Conservation (phyloP, 768 basidiomycete species). For the Naematelia aurantialba region DNA sequence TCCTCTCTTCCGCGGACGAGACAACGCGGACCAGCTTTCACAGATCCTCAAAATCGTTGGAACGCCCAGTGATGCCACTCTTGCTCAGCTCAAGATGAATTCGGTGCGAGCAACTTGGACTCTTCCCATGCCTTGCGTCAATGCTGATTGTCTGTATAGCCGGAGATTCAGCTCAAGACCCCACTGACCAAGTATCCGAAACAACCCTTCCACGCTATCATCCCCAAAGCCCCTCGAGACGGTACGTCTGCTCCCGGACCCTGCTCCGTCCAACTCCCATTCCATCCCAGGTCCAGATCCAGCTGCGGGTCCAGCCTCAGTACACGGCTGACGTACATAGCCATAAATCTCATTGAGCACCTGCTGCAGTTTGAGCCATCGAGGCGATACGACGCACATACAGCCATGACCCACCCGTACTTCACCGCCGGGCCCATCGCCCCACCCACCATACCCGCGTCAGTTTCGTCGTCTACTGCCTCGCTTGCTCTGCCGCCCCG, state of each 20-base stretch:
- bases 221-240: slow-evolving; percentile 47
- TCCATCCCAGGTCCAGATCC: neutral
- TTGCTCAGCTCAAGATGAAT: slow-evolving; percentile 83
- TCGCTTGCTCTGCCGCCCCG: slow-evolving; percentile 36
- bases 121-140: too few species aligned
- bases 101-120: slow-evolving; percentile 61
- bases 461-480: slow-evolving; percentile 37
- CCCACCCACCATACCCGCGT: slow-evolving; percentile 37
- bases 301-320: neutral
- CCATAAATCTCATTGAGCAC: slow-evolving; percentile 88
- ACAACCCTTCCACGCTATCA: slow-evolving; percentile 45
- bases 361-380: slow-evolving; percentile 94
- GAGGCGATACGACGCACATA: slow-evolving; percentile 82
- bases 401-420: slow-evolving; percentile 88
- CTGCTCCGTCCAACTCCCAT: neutral
- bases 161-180: slow-evolving; percentile 42
- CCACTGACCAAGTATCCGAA: slow-evolving; percentile 45
- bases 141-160: slow-evolving; percentile 20
- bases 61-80: slow-evolving; percentile 81
- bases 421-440: slow-evolving; percentile 55
- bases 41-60: slow-evolving; percentile 97
- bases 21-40: slow-evolving; percentile 95
- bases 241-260: slow-evolving; percentile 17
- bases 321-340: slow-evolving; percentile 47
- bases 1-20: slow-evolving; percentile 91